These are phyloP conservation scores for Cucurbita pepo DNA, from an alignment of 306 rosid genomes.

Conservation along the genomic window DNA sequence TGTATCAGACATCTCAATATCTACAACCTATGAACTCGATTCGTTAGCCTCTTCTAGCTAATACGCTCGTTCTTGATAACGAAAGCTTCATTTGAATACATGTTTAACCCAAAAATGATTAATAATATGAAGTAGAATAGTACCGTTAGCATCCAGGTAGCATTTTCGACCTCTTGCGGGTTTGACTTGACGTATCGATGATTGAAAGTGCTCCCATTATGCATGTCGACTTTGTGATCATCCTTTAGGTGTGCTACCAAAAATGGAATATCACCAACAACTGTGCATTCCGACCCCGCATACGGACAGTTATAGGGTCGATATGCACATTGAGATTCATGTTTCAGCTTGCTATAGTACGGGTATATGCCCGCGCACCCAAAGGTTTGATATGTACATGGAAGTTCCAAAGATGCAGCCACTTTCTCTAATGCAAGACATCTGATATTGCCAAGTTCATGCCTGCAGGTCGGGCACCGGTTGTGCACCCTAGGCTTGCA, in stretches of 20 bases:
- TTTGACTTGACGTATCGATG: slow-evolving; percentile 92
- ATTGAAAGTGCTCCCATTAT: slow-evolving; percentile 83
- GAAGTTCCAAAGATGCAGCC: slow-evolving; percentile 88
- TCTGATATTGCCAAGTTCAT: slow-evolving; percentile 87
- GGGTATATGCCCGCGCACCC: slow-evolving; percentile 84
- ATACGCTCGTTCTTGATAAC: neutral
- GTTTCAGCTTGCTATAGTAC: slow-evolving; percentile 83
- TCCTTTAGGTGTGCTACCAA: slow-evolving; percentile 73
- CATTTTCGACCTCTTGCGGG: slow-evolving; percentile 94
- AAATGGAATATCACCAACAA: slow-evolving; percentile 66
- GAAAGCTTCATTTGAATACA: neutral
- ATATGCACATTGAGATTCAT: slow-evolving; percentile 63
- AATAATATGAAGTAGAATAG: neutral
- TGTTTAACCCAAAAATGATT: neutral
- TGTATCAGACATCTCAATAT: neutral
- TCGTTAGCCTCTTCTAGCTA: neutral
- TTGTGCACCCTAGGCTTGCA: slow-evolving; percentile 95
- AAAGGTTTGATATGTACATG: slow-evolving; percentile 70
- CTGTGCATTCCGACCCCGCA: slow-evolving; percentile 84
- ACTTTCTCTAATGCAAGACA: slow-evolving; percentile 90
- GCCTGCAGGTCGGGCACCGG: slow-evolving; percentile 91
- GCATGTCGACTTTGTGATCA: slow-evolving; percentile 97
- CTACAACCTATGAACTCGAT: neutral
- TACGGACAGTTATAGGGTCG: slow-evolving; percentile 88
- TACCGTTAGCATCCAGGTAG: slow-evolving; percentile 90